These are phyloP conservation scores for Biscutella laevigata DNA, from an alignment of 441 rosid genomes.

Conservation along the genomic window DNA sequence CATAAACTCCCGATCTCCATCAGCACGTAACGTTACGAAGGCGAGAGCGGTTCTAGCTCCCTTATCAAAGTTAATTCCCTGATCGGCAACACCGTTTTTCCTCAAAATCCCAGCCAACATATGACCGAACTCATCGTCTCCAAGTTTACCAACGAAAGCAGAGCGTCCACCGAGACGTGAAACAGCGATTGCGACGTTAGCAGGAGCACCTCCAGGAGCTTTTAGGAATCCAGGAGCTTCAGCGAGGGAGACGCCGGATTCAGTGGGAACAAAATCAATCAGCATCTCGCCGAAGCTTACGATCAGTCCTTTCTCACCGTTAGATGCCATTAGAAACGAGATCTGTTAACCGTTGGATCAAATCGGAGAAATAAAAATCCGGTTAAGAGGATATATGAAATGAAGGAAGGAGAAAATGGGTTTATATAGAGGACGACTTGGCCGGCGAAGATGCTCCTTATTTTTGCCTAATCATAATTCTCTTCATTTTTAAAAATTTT, in stretches of 20 bases:
- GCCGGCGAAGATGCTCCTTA: not conserved
- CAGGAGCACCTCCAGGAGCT: slow-evolving; percentile 57
- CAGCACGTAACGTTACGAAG: slow-evolving; percentile 39
- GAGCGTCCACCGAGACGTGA: slow-evolving; percentile 41
- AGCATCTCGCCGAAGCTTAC: slow-evolving; percentile 49
- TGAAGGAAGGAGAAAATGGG: not conserved
- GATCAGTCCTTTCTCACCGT: slow-evolving; percentile 29
- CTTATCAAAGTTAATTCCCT: slow-evolving; percentile 40
- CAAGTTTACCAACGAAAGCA: slow-evolving; percentile 45
- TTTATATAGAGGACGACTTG: slow-evolving; percentile 20
- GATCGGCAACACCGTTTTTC: slow-evolving; percentile 35
- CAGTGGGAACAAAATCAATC: slow-evolving; percentile 46
- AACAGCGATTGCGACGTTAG: slow-evolving; percentile 51
- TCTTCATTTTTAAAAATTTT: too few species aligned
- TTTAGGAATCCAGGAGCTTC: slow-evolving; percentile 46
- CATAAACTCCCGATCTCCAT: slow-evolving; percentile 49
- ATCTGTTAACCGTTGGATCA: slow-evolving; percentile 12
- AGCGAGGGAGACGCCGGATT: slow-evolving; percentile 45
- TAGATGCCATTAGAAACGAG: slow-evolving; percentile 37
- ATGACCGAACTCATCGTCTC: slow-evolving; percentile 46
- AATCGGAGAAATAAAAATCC: not conserved
- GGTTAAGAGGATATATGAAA: not conserved
- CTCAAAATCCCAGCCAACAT: slow-evolving; percentile 41
- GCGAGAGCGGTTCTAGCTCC: slow-evolving; percentile 50
- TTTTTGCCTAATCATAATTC: too few species aligned